phyloP scores from a whole-genome alignment of 108 stramenopile genomes.

The Cyclotella kingstonii region DNA sequence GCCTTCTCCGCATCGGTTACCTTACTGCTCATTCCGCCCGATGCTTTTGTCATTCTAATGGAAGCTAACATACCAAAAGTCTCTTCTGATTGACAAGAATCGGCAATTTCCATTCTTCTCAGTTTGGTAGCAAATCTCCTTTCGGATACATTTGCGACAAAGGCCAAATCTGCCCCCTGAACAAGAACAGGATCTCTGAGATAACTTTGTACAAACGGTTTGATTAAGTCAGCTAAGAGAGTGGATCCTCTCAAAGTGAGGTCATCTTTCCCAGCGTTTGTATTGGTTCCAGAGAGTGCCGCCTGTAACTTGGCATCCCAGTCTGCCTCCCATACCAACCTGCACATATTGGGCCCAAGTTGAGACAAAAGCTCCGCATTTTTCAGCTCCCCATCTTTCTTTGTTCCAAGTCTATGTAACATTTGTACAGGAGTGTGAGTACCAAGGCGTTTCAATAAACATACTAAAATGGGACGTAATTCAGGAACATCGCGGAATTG shows the following conservation, averaged over 20 bases:
- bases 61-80: constrained; percentile 13
- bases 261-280: constrained; percentile 38
- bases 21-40: constrained; percentile 1
- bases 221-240: constrained; percentile 63
- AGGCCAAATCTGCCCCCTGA: constrained; percentile 57
- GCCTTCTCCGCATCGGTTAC: not conserved
- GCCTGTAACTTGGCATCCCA: too few species aligned
- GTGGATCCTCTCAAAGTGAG: constrained; percentile 59
- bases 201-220: constrained; percentile 61
- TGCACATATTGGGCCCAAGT: constrained; percentile 63
- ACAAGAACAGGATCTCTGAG: constrained; percentile 40
- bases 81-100: constrained; percentile 11
- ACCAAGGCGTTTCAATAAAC: constrained; percentile 76
- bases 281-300: too few species aligned
- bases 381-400: constrained; percentile 51
- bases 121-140: constrained; percentile 59
- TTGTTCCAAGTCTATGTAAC: constrained; percentile 53
- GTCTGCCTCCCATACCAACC: constrained; percentile 85
- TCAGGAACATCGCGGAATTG: constrained; percentile 75
- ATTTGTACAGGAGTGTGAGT: constrained; percentile 68
- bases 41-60: constrained; percentile 15
- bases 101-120: constrained; percentile 48
- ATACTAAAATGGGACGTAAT: constrained; percentile 72
- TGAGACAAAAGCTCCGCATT: constrained; percentile 73
- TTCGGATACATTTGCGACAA: constrained; percentile 60